Evolutionary conservation across 495 filamentous ascomycete genomes (phyloP).

Genomic region (Cladorrhinum samala): DNA sequence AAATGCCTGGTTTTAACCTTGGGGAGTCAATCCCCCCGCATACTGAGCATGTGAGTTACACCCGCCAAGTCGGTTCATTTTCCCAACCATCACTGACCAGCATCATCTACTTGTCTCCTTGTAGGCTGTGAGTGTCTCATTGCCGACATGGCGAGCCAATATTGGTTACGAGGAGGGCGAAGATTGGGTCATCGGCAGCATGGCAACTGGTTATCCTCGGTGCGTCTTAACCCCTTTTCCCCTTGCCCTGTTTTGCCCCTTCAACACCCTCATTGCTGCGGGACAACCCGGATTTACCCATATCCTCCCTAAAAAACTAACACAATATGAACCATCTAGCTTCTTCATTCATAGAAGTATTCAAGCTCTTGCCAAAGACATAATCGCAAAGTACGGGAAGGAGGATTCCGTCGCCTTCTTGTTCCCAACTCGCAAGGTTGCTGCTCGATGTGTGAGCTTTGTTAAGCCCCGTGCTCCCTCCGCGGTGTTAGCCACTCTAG

Average conservation of each 20-base stretch:
- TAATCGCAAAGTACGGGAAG: conserved; percentile 58
- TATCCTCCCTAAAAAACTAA: background rate
- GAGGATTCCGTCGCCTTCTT: conserved; percentile 65
- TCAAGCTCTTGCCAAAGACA: conserved; percentile 60
- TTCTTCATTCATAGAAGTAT: conserved; percentile 91
- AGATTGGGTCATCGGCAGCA: conserved; percentile 72
- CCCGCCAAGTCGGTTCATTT: background rate
- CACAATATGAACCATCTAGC: conserved; percentile 31
- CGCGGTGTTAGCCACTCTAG: conserved; percentile 44
- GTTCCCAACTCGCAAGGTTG: conserved; percentile 65
- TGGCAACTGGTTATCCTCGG: conserved; percentile 89
- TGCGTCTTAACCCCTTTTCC: conserved; percentile 25
- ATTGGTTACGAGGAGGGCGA: conserved; percentile 91
- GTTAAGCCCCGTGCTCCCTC: conserved; percentile 51
- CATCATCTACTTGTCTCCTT: background rate
- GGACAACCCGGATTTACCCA: background rate
- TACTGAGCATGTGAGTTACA: conserved; percentile 51
- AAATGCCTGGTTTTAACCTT: conserved; percentile 39
- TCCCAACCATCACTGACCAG: background rate
- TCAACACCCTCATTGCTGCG: background rate
- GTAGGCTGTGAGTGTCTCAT: conserved; percentile 90
- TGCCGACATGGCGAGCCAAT: conserved; percentile 89
- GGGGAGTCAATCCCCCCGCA: conserved; percentile 56
- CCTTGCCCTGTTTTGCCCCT: background rate
- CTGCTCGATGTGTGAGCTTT: conserved; percentile 65